phyloP scores from a whole-genome alignment of 2,329 filamentous ascomycete genomes.

The Paramyrothecium roridum region DNA sequence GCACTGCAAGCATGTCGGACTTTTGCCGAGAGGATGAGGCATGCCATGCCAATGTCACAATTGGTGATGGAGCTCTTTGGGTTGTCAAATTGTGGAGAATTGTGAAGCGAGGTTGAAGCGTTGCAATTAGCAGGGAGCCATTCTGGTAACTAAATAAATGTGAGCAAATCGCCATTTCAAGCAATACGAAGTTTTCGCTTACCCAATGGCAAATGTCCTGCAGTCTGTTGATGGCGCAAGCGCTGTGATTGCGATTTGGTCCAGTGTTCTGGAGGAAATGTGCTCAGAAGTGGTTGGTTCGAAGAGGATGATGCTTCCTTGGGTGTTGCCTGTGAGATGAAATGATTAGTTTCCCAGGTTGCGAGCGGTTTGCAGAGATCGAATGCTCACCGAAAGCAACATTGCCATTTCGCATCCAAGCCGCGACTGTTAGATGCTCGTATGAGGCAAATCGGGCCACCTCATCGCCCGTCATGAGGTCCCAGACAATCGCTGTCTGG shows the following conservation, averaged over 20 bases:
- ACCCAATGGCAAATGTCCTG: slow-evolving; percentile 95
- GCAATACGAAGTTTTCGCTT: slow-evolving; percentile 22
- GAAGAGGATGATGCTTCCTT: slow-evolving; percentile 92
- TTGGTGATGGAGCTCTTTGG: slow-evolving; percentile 77
- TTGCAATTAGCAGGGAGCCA: slow-evolving; percentile 87
- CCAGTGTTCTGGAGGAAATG: slow-evolving; percentile 82
- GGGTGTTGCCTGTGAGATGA: slow-evolving; percentile 67
- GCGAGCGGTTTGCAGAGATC: slow-evolving; percentile 6
- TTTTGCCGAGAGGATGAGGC: slow-evolving; percentile 94
- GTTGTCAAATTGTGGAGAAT: slow-evolving; percentile 91
- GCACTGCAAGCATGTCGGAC: slow-evolving; percentile 94
- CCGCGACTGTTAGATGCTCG: slow-evolving; percentile 76
- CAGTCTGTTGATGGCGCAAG: slow-evolving; percentile 87
- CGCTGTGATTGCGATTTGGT: slow-evolving; percentile 91
- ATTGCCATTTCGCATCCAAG: slow-evolving; percentile 97
- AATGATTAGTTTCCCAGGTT: slow-evolving; percentile 8
- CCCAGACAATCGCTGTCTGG: slow-evolving; percentile 94
- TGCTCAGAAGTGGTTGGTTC: slow-evolving; percentile 92
- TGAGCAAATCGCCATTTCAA: slow-evolving; percentile 5
- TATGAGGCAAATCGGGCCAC: slow-evolving; percentile 91
- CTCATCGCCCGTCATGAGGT: slow-evolving; percentile 87
- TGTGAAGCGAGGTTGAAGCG: slow-evolving; percentile 85
- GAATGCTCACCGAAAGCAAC: slow-evolving; percentile 80
- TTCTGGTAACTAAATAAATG: slow-evolving; percentile 75
- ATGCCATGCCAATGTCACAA: slow-evolving; percentile 89